A percentile compares a stretch with the other conserved stretches of the same genome.
These are phyloP conservation scores for Didymella glomerata DNA, from an alignment of 2,329 filamentous ascomycete species.

Conservation along the genomic window DNA sequence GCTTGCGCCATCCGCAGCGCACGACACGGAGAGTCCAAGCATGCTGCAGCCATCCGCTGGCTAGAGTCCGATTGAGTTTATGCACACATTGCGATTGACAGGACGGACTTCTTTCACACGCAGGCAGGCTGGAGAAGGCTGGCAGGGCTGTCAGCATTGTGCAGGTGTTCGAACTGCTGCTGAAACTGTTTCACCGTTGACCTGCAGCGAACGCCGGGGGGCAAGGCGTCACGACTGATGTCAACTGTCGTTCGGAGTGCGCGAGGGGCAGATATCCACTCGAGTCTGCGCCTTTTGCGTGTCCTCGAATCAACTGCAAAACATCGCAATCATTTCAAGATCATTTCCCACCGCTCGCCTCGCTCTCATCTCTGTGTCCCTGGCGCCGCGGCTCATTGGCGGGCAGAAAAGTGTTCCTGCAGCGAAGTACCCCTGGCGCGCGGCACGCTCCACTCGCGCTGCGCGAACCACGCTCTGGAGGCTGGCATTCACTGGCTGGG, in stretches of 20 bases:
- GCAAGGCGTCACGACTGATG: conserved; percentile 12
- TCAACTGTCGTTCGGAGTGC: conserved; percentile 13
- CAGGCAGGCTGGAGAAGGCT: conserved; percentile 6
- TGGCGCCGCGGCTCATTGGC: conserved; percentile 21
- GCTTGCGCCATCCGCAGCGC: conserved; percentile 15
- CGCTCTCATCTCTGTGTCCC: conserved; percentile 1
- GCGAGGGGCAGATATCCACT: conserved; percentile 11
- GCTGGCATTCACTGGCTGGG: conserved; percentile 7
- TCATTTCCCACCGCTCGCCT: conserved; percentile 10
- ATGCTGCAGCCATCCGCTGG: conserved; percentile 19
- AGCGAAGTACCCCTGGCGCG: conserved; percentile 31
- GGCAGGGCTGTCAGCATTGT: conserved; percentile 2
- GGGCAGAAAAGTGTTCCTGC: conserved; percentile 37
- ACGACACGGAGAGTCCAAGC: conserved; percentile 4
- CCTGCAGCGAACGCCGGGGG: conserved; percentile 15
- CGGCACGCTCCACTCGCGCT: conserved; percentile 34
- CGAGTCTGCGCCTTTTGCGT: conserved; percentile 7
- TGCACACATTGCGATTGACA: conserved; percentile 16
- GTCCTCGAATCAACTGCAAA: conserved; percentile 15
- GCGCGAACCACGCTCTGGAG: conserved; percentile 34
- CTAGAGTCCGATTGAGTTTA: conserved; percentile 12
- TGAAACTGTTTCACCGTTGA: conserved; percentile 21
- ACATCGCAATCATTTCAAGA: neutral
- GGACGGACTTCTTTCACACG: conserved; percentile 15
- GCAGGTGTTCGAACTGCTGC: conserved; percentile 18